Conservation (phyloP, 257 asterid genomes). For the Apocynum venetum region DNA sequence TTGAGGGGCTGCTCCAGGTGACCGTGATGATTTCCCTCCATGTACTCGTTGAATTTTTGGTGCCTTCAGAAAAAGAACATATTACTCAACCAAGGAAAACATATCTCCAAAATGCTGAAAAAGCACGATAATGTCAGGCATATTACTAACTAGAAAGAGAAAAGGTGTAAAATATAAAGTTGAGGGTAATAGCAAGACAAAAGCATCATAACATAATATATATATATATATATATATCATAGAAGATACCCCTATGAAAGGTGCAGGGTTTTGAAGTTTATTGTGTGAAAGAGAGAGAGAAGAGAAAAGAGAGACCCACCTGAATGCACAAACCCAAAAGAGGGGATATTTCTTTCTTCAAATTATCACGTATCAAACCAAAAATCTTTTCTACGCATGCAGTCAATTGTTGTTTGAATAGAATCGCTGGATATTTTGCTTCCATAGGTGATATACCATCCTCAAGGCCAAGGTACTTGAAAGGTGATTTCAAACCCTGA, state of each 20-base stretch:
- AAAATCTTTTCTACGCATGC: constrained; percentile 97
- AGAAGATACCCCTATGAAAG: not conserved
- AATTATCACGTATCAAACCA: constrained; percentile 91
- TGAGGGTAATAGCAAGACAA: not conserved
- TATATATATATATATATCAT: not conserved
- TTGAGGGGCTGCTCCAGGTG: constrained; percentile 71
- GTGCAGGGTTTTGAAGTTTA: not conserved
- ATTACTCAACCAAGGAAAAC: constrained; percentile 3
- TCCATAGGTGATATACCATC: constrained; percentile 85
- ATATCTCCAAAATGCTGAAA: not conserved
- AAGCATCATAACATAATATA: not conserved
- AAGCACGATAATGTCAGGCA: not conserved
- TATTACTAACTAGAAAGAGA: not conserved
- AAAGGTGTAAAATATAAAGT: not conserved
- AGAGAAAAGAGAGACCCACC: constrained; percentile 37
- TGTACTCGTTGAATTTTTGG: constrained; percentile 90
- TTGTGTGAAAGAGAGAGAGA: not conserved
- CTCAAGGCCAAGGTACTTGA: constrained; percentile 62
- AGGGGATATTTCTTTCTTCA: constrained; percentile 95
- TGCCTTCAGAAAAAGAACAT: constrained; percentile 44
- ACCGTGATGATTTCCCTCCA: constrained; percentile 90
- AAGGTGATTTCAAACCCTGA: constrained; percentile 67
- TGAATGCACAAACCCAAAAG: constrained; percentile 87
- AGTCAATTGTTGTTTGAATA: constrained; percentile 90
- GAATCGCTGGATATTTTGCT: constrained; percentile 87